Base-by-base conservation (phyloP, 768 basidiomycete species). In the Boletus sp. region DNA sequence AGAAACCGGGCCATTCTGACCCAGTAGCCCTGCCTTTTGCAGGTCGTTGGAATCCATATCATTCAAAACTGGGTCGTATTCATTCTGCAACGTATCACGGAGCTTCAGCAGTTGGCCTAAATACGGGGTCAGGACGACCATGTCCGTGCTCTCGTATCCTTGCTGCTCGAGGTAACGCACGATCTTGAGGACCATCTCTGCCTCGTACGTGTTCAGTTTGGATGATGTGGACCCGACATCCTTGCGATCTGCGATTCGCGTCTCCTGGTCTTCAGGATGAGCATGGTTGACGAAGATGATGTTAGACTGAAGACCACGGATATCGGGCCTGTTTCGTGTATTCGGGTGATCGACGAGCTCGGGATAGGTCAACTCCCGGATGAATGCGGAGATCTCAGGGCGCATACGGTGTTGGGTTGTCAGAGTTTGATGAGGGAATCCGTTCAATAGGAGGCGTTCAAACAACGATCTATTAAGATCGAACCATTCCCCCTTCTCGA, bases 101-200 rank as follows among this genome's bases (percentile, higher is more conserved):
- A 89, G 75, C 36, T 76, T 75, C 17, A 73, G 75, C 12, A 89
- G 70, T 63, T 89, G 87, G 0, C 86, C 87, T 5, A 89, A 70
- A 58, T 89, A 89, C 0, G 87, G 87, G 0, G 87, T 89, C 40
- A 89, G 69, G 17, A 89, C 65, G 20, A 88, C 87, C n/a, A 89
- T 70, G 14, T 84, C 71, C 7, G 81, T 72, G 0, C 80, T 82
- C 2, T 79, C 77, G 60, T 89, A 89, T 6, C 87, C 87, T 60
- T 89, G 86, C 58, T 89, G 86, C 7, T 70, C 80, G 8, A 89
- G 77, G 62, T 89, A 88, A 11, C 78, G 78, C 8, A 88, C 75
- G 15, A 87, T 86, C 66, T 83, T 85, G 52, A 86, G 64, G 6
- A 89, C 77, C 85, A 89, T 89, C 28, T 75, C 59, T 0, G 76